Conservation (phyloP, 176 grass and related monocot genomes). For the Tuctoria greenei region DNA sequence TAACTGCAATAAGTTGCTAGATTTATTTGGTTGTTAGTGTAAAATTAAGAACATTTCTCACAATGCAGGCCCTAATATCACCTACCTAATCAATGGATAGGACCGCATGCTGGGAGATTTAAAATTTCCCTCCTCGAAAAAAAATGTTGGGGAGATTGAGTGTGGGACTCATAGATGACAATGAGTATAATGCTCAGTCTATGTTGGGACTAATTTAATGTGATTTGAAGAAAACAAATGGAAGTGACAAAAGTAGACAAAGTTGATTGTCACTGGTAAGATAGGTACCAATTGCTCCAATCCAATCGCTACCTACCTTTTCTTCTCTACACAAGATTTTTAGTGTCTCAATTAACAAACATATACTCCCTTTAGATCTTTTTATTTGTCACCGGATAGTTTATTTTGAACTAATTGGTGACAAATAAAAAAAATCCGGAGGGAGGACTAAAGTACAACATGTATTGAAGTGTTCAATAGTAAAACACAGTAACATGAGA, state of each 20-base stretch:
- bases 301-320: neutral
- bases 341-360: neutral
- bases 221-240: constrained; percentile 17
- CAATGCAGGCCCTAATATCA: neutral
- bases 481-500: neutral
- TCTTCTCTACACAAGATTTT: constrained; percentile 2
- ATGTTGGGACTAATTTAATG: neutral
- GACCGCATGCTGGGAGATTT: constrained; percentile 7
- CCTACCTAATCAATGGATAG: neutral
- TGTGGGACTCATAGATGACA: neutral
- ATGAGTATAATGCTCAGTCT: neutral
- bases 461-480: neutral
- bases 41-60: neutral
- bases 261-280: constrained; percentile 24
- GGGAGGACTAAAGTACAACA: constrained; percentile 24
- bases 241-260: constrained; percentile 31
- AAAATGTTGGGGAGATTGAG: too few relatives aligned
- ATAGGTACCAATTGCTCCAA: constrained; percentile 11
- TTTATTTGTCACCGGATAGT: too few relatives aligned
- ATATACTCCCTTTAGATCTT: too few relatives aligned
- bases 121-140: too few relatives aligned
- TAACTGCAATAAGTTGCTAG: neutral
- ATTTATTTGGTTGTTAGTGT: constrained; percentile 14
- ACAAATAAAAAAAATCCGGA: too few relatives aligned
- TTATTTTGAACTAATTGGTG: too few relatives aligned